A percentile compares a stretch with the other conserved stretches of the same genome.
These are phyloP conservation scores for Chimonanthus salicifolius DNA, from an alignment of 164 flowering plant genomes.

Conservation along the genomic window DNA sequence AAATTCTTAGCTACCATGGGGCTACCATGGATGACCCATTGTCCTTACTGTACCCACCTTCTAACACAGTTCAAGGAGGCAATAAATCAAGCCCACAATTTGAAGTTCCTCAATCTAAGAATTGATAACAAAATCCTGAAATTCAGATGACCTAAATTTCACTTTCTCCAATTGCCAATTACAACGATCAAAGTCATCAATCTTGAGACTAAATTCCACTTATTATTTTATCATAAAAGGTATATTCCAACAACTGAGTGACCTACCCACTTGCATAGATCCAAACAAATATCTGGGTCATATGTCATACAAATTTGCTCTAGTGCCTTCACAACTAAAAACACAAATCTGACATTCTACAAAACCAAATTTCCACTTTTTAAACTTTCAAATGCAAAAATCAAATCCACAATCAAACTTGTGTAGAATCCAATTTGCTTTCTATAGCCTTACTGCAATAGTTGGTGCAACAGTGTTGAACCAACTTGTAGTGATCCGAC, in stretches of 20 bases:
- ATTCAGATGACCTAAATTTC: neutral
- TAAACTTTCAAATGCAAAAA: no score
- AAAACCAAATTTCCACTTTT: no score
- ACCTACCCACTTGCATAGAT: neutral
- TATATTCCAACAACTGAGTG: neutral
- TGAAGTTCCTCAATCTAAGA: neutral
- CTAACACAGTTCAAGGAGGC: conserved; percentile 19
- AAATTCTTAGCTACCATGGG: conserved; percentile 18
- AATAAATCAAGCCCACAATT: conserved; percentile 26
- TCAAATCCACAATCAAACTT: neutral
- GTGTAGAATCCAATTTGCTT: neutral
- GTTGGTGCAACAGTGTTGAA: no score
- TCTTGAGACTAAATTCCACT: neutral
- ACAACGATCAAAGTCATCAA: neutral
- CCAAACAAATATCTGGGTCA: neutral
- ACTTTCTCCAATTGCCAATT: neutral
- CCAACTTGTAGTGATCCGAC: no score
- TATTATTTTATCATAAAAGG: neutral
- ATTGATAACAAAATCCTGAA: neutral
- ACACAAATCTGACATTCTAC: no score
- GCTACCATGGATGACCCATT: conserved; percentile 17
- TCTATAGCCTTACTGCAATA: no score
- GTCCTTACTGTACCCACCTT: conserved; percentile 28
- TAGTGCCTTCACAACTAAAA: no score
- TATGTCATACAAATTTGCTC: neutral